Conservation (phyloP, 2,329 filamentous ascomycete species). For the Xylariaceae sp. region DNA sequence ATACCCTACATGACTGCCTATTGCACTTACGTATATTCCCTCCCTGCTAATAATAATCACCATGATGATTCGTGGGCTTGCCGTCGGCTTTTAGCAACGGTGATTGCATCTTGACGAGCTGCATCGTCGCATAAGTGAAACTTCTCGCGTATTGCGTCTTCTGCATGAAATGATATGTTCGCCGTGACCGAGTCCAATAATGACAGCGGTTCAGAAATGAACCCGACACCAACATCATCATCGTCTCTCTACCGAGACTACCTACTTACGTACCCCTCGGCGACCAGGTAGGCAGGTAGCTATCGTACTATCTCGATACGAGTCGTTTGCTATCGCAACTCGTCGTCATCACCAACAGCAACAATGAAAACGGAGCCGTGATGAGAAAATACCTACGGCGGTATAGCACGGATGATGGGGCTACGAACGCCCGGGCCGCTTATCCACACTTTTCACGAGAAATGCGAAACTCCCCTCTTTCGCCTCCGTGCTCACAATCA, state of each 20-base stretch:
- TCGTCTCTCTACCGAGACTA: not conserved
- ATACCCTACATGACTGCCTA: too few relatives aligned
- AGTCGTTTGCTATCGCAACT: not conserved
- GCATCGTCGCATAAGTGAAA: not conserved
- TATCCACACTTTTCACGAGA: not conserved
- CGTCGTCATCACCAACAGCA: not conserved
- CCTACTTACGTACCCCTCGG: too few relatives aligned
- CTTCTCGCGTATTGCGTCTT: not conserved
- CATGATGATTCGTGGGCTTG: not conserved
- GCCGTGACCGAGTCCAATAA: not conserved
- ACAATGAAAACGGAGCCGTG: not conserved
- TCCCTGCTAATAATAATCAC: not conserved
- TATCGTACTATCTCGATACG: not conserved
- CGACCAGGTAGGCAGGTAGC: too few relatives aligned
- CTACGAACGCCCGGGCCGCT: slow-evolving; percentile 1
- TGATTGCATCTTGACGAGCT: slow-evolving; percentile 3
- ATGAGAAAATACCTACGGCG: not conserved
- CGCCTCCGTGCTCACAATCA: not conserved
- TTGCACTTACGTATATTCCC: not conserved
- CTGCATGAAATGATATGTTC: not conserved
- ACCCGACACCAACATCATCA: not conserved
- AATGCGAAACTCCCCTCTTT: slow-evolving; percentile 10
- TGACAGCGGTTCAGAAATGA: not conserved
- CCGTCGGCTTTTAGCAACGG: not conserved
- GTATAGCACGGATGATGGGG: not conserved